A percentile compares a stretch with the other conserved stretches of the same genome.
These are phyloP conservation scores for Tolypocladium paradoxum DNA, from an alignment of 2,329 filamentous ascomycete species.

Conservation along the genomic window DNA sequence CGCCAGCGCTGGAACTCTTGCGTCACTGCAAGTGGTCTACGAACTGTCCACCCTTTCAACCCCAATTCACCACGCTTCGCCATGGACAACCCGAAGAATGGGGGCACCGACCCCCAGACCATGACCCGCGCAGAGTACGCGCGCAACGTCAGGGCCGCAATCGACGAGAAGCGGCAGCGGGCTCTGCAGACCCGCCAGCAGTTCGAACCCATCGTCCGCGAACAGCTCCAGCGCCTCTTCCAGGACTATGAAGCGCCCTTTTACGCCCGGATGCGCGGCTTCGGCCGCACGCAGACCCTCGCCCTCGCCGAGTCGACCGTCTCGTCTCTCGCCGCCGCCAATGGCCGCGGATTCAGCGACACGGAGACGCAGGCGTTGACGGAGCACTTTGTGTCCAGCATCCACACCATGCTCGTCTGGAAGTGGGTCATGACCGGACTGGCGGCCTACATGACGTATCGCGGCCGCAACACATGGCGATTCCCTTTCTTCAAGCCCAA, in stretches of 20 bases:
- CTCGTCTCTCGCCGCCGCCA: conserved; percentile 16
- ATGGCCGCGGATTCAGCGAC: conserved; percentile 21
- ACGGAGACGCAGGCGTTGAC: conserved; percentile 24
- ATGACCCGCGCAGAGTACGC: conserved; percentile 10
- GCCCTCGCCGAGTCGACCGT: conserved; percentile 16
- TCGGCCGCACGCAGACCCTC: conserved; percentile 15
- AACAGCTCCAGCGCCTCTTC: conserved; percentile 21
- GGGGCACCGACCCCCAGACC: conserved; percentile 15
- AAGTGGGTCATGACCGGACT: conserved; percentile 14
- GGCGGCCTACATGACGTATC: conserved; percentile 14
- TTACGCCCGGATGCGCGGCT: conserved; percentile 20
- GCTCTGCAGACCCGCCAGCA: conserved; percentile 16
- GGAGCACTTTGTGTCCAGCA: conserved; percentile 19
- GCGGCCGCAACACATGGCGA: conserved; percentile 20
- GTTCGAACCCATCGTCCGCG: conserved; percentile 17
- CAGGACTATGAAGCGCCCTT: conserved; percentile 19
- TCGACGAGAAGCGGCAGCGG: conserved; percentile 21
- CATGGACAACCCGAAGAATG: conserved; percentile 9
- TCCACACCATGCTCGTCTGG: conserved; percentile 20
- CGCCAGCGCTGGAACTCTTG: not conserved
- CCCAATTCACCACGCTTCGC: not conserved
- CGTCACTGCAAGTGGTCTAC: not conserved
- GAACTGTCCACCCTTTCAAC: not conserved
- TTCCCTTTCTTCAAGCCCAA: conserved; percentile 31
- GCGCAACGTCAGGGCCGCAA: conserved; percentile 15